phyloP scores from a whole-genome alignment of 345 rosid genomes.

The Eucalyptus microcorys region DNA sequence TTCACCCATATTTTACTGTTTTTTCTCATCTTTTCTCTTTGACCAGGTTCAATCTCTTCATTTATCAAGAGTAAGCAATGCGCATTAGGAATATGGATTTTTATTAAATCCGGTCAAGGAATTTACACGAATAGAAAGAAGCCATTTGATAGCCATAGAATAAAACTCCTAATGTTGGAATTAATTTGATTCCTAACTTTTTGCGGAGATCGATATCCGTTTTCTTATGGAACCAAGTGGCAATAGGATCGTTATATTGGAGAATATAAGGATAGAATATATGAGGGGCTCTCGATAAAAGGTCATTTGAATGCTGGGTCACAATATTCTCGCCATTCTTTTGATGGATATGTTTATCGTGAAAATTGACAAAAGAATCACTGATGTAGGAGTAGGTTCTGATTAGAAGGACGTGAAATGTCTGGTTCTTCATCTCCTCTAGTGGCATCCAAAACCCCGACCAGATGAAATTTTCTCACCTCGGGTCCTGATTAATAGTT shows the following conservation, averaged over 20 bases:
- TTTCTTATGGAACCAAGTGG: background rate
- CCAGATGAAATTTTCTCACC: background rate
- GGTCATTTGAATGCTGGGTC: background rate
- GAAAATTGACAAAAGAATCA: background rate
- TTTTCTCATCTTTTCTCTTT: background rate
- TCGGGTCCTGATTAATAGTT: background rate
- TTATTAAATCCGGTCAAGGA: background rate
- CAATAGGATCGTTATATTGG: background rate
- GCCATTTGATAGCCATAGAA: background rate
- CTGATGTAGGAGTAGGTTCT: background rate
- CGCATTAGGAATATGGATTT: background rate
- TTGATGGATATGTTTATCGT: background rate
- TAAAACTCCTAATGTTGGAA: background rate
- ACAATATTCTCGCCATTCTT: background rate
- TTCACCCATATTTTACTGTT: background rate
- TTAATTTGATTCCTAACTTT: background rate
- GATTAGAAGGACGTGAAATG: background rate
- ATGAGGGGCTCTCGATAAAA: background rate
- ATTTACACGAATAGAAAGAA: background rate
- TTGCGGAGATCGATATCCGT: background rate
- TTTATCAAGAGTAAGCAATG: background rate
- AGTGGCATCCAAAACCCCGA: background rate
- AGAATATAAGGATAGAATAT: background rate
- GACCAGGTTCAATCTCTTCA: background rate
- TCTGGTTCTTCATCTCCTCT: background rate